Base-by-base conservation (phyloP, 768 basidiomycete genomes). In the Tricholoma matsutake region DNA sequence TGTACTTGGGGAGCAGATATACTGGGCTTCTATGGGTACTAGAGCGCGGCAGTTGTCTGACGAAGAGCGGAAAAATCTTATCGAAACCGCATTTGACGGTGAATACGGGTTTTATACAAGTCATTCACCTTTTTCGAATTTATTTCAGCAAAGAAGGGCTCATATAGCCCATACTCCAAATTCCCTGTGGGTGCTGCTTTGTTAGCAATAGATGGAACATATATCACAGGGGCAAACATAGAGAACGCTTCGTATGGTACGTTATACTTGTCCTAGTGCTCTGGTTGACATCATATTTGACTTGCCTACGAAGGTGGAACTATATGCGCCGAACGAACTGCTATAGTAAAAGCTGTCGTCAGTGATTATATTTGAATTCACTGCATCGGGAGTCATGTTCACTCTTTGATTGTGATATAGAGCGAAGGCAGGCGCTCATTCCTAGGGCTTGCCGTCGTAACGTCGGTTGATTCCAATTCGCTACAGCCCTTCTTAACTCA, bases 321-420 rank as follows among this genome's bases (percentile, higher is more conserved):
- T 0, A 96, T 98, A 61, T 98, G 96, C 65, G 96, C 96, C 0
- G 96, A 99, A 71, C 80, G 96, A 31, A 98, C 96, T 0, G 96
- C 96, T 0, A 79, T 99, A 57, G 89, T 94, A n/a, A 97, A 97
- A 73, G 96, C 94, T 28, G 86, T 90, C 20, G 95, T 96, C 63
- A 73, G 92, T 80, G 37, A 35, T 14, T 49, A n/a, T 34, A 34
- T 45, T 54, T 11, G 11, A 45, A 22, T 20, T 56, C 16, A 52
- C 13, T 9, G 28, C 9, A n/a, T 31, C 14, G 10, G 28, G 39
- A n/a, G 10, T 22, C 31, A 45, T 31, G 11, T 20, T 45, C 22
- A 16, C 32, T 18, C 28, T 14, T 34, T 43, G 29, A 60, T 32
- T 41, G 13, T 25, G 32, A n/a, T 47, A 16, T 64, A 95, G 94